Percentiles rank a stretch among this genome's conserved stretches.
Conservation (phyloP, 2,329 filamentous ascomycete genomes). For the Fusarium newnesense region DNA sequence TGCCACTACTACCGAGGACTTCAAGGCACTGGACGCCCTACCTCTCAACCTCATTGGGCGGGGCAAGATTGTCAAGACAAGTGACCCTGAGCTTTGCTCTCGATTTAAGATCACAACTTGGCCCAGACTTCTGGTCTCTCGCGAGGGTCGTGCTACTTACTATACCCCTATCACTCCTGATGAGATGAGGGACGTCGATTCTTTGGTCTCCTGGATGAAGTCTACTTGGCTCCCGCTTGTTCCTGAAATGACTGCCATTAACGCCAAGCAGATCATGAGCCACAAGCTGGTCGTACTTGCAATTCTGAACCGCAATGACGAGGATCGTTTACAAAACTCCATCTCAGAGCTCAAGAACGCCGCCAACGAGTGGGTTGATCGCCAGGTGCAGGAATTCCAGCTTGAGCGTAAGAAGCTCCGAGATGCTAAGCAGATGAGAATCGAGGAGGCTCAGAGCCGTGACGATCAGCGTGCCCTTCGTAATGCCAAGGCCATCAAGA, state of each 20-base stretch:
- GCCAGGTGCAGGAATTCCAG: constrained; percentile 90
- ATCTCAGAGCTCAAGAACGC: constrained; percentile 95
- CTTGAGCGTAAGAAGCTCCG: constrained; percentile 92
- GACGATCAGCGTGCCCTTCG: constrained; percentile 88
- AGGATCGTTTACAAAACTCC: constrained; percentile 80
- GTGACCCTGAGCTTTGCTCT: constrained; percentile 77
- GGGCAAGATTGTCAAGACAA: constrained; percentile 91
- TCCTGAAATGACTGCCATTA: constrained; percentile 89
- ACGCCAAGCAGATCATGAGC: constrained; percentile 94
- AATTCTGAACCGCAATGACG: constrained; percentile 81
- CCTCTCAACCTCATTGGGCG: constrained; percentile 90
- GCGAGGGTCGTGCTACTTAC: constrained; percentile 90
- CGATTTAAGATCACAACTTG: constrained; percentile 96
- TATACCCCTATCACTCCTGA: constrained; percentile 87
- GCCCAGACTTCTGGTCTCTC: constrained; percentile 90
- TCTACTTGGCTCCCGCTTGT: constrained; percentile 96
- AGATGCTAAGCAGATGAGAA: constrained; percentile 92
- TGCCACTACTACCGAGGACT: constrained; percentile 92
- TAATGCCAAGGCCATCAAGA: constrained; percentile 88
- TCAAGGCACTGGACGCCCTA: constrained; percentile 85
- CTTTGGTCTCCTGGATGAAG: constrained; percentile 90
- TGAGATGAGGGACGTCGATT: constrained; percentile 89
- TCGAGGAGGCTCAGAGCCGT: constrained; percentile 95
- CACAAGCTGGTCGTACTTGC: constrained; percentile 94
- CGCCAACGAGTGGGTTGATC: constrained; percentile 97